Evolutionary conservation across 148 eudicot species (phyloP).

Genomic region (Nyssa sinensis): DNA sequence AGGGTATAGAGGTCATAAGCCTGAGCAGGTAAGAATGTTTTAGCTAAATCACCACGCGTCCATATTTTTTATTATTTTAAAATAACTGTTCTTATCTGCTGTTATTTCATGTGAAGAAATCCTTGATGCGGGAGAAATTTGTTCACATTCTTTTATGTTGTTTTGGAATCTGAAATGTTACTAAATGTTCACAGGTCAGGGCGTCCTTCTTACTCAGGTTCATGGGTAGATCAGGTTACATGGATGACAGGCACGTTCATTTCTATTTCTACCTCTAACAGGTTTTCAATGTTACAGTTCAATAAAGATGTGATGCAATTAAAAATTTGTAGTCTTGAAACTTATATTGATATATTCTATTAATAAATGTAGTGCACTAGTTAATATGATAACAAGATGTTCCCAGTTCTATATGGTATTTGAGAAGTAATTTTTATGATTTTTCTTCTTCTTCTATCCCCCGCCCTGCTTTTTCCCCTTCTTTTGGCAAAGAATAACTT

Average conservation of each 20-base stretch:
- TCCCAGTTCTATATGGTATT: neutral
- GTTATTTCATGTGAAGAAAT: neutral
- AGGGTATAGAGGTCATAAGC: constrained; percentile 89
- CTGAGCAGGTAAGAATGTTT: constrained; percentile 72
- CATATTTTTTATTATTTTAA: neutral
- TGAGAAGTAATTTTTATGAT: neutral
- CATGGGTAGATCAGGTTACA: constrained; percentile 94
- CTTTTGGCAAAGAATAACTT: too few relatives aligned
- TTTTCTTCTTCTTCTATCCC: too few relatives aligned
- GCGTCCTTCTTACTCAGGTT: constrained; percentile 67
- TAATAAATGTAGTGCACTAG: neutral
- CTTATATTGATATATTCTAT: neutral
- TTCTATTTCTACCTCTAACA: neutral
- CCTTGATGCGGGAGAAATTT: neutral
- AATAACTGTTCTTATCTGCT: neutral
- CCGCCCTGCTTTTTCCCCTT: too few relatives aligned
- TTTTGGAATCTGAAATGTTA: constrained; percentile 5
- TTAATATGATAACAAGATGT: constrained; percentile 8
- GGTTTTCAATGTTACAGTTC: neutral
- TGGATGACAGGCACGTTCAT: constrained; percentile 74
- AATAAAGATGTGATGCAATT: neutral
- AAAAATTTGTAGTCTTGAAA: neutral
- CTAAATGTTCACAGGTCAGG: constrained; percentile 65
- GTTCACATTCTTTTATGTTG: neutral
- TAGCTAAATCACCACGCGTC: neutral